phyloP scores from a whole-genome alignment of 1,139 yeast genomes.

The Kurtzmaniella quercitrusa region DNA sequence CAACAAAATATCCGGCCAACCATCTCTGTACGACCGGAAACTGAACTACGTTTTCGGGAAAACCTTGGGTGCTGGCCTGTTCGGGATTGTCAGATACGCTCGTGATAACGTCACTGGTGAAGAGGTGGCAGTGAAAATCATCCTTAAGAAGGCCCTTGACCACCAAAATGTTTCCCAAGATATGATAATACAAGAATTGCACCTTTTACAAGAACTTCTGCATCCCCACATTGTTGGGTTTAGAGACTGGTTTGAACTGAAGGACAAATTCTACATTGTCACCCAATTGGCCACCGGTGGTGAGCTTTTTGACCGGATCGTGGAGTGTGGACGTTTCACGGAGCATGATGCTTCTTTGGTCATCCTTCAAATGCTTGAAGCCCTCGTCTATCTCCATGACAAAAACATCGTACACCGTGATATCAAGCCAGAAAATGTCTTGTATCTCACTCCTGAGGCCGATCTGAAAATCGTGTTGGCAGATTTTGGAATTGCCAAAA shows the following conservation, averaged over 20 bases:
- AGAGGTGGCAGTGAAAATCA: conserved; percentile 83
- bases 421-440: conserved; percentile 83
- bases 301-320: conserved; percentile 80
- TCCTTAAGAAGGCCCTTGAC: conserved; percentile 67
- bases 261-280: conserved; percentile 70
- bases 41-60: conserved; percentile 65
- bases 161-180: conserved; percentile 57
- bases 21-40: conserved; percentile 63
- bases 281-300: conserved; percentile 89
- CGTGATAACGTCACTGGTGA: conserved; percentile 53
- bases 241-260: conserved; percentile 84
- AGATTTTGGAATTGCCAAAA: conserved; percentile 89
- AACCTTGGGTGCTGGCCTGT: conserved; percentile 87
- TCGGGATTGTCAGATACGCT: conserved; percentile 84
- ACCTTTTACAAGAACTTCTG: conserved; percentile 56
- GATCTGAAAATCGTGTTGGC: conserved; percentile 77
- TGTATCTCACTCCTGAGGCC: conserved; percentile 50
- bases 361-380: conserved; percentile 65
- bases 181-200: conserved; percentile 70
- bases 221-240: conserved; percentile 84
- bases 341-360: conserved; percentile 79
- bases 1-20: conserved; percentile 67
- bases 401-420: conserved; percentile 84
- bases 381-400: conserved; percentile 68
- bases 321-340: conserved; percentile 71